Conservation (phyloP, 2,329 filamentous ascomycete species). For the Neophaeococcomyces mojaviensis region DNA sequence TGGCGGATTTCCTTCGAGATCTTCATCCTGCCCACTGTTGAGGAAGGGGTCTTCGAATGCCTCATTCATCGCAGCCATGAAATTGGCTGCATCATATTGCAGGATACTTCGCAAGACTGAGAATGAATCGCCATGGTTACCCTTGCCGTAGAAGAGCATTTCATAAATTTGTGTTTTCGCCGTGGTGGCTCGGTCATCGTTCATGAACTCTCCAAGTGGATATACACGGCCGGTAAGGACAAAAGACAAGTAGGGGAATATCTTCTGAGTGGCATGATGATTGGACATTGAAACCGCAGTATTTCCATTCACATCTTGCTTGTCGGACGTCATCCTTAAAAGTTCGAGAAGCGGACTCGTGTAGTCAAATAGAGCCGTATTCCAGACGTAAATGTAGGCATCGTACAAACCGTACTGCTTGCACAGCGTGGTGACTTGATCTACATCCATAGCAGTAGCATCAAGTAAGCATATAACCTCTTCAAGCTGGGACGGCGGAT, state of each 20-base stretch:
- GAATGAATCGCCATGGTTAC: constrained; percentile 42
- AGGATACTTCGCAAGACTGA: constrained; percentile 78
- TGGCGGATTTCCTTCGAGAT: constrained; percentile 50
- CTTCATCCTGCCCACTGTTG: constrained; percentile 43
- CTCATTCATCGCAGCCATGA: constrained; percentile 91
- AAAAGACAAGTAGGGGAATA: constrained; percentile 92
- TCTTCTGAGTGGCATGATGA: constrained; percentile 63
- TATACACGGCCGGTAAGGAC: constrained; percentile 85
- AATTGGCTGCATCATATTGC: constrained; percentile 81
- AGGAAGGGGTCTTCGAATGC: constrained; percentile 93
- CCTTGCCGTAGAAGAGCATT: constrained; percentile 80
- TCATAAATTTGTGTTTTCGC: constrained; percentile 88
- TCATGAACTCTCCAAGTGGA: constrained; percentile 70
- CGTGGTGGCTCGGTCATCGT: constrained; percentile 61
- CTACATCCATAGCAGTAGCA: constrained; percentile 82
- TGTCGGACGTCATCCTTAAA: constrained; percentile 50
- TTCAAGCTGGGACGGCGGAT: constrained; percentile 71
- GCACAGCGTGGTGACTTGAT: constrained; percentile 84
- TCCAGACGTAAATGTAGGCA: constrained; percentile 95
- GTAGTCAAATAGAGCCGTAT: constrained; percentile 79
- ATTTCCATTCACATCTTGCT: constrained; percentile 24
- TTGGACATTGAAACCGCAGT: constrained; percentile 54
- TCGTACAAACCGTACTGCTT: constrained; percentile 90
- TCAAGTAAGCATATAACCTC: constrained; percentile 93
- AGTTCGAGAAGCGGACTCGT: constrained; percentile 85